These are phyloP conservation scores for Hypoxylon fuscum DNA, from an alignment of 495 filamentous ascomycete genomes.

Conservation along the genomic window DNA sequence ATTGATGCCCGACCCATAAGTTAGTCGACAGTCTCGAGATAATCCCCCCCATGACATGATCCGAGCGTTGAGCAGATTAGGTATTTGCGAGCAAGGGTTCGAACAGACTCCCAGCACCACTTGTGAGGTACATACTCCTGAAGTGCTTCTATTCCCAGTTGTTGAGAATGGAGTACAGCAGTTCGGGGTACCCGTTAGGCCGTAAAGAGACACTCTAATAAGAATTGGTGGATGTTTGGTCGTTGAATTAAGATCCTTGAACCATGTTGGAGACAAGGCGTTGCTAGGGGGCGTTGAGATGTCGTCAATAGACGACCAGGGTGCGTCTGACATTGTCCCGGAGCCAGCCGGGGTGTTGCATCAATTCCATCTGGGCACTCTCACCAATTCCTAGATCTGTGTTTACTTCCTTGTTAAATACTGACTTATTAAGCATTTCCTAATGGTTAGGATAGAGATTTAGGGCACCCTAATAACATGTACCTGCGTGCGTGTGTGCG, in stretches of 20 bases:
- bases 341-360: conserved; percentile 36
- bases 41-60: conserved; percentile 13
- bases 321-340: conserved; percentile 40
- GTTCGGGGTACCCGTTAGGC: conserved; percentile 31
- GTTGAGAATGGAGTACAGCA: conserved; percentile 17
- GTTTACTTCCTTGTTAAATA: conserved; percentile 10
- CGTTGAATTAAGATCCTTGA: conserved; percentile 45
- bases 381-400: conserved; percentile 32
- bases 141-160: conserved; percentile 5
- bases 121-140: conserved; percentile 21
- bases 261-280: conserved; percentile 41
- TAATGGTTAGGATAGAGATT: too few species aligned
- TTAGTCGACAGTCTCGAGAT: conserved; percentile 8
- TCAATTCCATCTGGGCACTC: conserved; percentile 24
- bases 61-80: conserved; percentile 13
- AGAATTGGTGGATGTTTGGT: conserved; percentile 38
- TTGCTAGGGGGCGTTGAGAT: conserved; percentile 31
- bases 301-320: conserved; percentile 44
- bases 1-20: conserved; percentile 24
- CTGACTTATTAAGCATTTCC: too few species aligned
- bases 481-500: too few species aligned
- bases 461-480: too few species aligned
- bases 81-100: conserved; percentile 16
- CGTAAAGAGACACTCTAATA: conserved; percentile 31
- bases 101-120: not conserved